Evolutionary conservation across 129 eudicot genomes (phyloP).

Genomic region (Tanacetum coccineum): DNA sequence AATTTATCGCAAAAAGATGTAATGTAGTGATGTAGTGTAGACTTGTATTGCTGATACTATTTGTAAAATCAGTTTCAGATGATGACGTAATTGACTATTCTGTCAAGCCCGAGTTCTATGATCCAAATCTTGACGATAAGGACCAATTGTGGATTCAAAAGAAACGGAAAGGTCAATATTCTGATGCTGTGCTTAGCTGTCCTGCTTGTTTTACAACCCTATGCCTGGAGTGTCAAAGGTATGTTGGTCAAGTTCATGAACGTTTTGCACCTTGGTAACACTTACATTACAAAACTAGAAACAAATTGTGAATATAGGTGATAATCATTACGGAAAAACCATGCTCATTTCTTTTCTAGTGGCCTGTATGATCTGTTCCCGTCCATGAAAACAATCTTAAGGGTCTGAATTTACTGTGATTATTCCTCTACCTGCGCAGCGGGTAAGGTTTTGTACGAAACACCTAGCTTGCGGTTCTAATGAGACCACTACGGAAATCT

Average conservation of each 20-base stretch:
- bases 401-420: no score
- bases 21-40: background rate
- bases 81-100: slow-evolving; percentile 85
- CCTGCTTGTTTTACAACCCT: slow-evolving; percentile 97
- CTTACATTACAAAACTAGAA: no score
- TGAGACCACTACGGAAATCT: no score
- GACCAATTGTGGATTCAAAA: slow-evolving; percentile 80
- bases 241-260: slow-evolving; percentile 7
- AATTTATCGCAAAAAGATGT: background rate
- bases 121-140: slow-evolving; percentile 72
- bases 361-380: no score
- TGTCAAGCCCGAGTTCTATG: slow-evolving; percentile 80
- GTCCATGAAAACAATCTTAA: no score
- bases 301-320: no score
- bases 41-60: slow-evolving; percentile 2
- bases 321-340: no score
- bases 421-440: no score
- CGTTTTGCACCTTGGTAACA: background rate
- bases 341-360: no score
- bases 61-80: slow-evolving; percentile 59
- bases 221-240: slow-evolving; percentile 93
- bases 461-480: no score
- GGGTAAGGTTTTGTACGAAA: no score
- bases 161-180: slow-evolving; percentile 62
- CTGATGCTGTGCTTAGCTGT: slow-evolving; percentile 95